Evolutionary conservation across 2,329 filamentous ascomycete genomes (phyloP), one percentile per base, ranked within the genome.

Genomic region (Byssochlamys sp.): DNA sequence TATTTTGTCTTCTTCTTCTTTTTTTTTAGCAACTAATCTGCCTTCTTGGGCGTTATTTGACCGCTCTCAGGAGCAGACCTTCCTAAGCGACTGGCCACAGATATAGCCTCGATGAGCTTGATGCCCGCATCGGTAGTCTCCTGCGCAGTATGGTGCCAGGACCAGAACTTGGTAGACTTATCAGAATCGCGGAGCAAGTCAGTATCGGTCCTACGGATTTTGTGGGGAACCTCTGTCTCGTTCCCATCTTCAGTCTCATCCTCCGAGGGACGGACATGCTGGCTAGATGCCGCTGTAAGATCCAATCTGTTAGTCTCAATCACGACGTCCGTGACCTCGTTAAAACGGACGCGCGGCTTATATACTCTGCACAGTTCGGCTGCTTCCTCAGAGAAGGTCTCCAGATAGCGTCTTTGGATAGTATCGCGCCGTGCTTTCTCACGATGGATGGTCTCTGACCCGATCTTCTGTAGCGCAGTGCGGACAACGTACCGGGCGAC

Each of bases 401-500:
- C 82, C 9, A 96, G 80, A 58, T 90, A 84, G 61, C 81, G 83
- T 74, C 89, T 91, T 61, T 91, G 84, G 64, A 92, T 85, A 26
- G 85, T 73, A 73, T 87, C 96, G 19, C 89, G 81, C 68, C 94
- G 87, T 5, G 84, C 84, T 24, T 88, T 83, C 73, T 95, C 91
- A 69, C 89, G 90, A 65, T 92, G 89, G 58, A 91, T 76, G 0
- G 90, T 90, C 0, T 89, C 88, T 51, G 86, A 90, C 63, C 96
- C 90, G 55, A 96, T 77, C 70, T 90, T 92, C 61, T 79, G 80
- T 57, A 97, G 80, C 0, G 85, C 85, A 54, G 84, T 81, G 26
- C 87, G 81, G 2, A 95, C 87, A 1, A 80, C 80, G 60, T 86
- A 81, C 64, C 90, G 86, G 6, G 88, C 81, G 2, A 84, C 77